Evolutionary conservation across 805 yeast genomes (phyloP).

Genomic region (Kluyveromyces lactis): DNA sequence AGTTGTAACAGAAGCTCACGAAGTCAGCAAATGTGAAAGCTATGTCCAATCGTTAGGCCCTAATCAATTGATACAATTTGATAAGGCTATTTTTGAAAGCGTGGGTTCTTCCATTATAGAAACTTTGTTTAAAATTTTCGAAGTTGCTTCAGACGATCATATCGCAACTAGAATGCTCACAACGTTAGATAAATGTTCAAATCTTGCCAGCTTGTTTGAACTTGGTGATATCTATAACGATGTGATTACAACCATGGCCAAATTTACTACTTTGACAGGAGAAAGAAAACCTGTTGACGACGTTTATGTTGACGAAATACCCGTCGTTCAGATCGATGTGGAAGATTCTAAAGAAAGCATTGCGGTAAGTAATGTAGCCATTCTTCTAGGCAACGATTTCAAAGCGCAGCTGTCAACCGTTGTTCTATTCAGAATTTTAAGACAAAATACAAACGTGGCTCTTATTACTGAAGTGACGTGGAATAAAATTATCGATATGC

Average conservation of each 20-base stretch:
- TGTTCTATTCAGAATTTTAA: slow-evolving; percentile 70
- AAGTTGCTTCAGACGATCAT: slow-evolving; percentile 85
- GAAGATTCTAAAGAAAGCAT: slow-evolving; percentile 48
- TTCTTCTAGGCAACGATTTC: slow-evolving; percentile 80
- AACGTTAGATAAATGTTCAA: slow-evolving; percentile 78
- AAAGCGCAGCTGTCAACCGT: slow-evolving; percentile 87
- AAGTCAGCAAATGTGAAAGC: slow-evolving; percentile 14
- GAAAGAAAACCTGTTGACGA: slow-evolving; percentile 7
- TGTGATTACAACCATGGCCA: slow-evolving; percentile 57
- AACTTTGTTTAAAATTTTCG: slow-evolving; percentile 69
- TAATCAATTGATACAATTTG: slow-evolving; percentile 45
- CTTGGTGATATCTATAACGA: slow-evolving; percentile 51
- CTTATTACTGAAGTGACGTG: slow-evolving; percentile 38
- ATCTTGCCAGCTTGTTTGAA: slow-evolving; percentile 59
- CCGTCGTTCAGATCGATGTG: slow-evolving; percentile 34
- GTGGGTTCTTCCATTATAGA: slow-evolving; percentile 58
- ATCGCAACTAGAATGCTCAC: slow-evolving; percentile 81
- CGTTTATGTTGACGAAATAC: slow-evolving; percentile 28
- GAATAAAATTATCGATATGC: slow-evolving; percentile 49
- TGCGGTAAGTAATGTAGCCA: slow-evolving; percentile 73
- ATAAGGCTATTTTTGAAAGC: slow-evolving; percentile 58
- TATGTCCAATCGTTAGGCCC: slow-evolving; percentile 10
- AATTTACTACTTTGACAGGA: slow-evolving; percentile 57
- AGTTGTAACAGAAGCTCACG: slow-evolving; percentile 25
- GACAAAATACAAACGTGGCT: slow-evolving; percentile 44